Base-by-base conservation (phyloP, 805 yeast genomes). In the Metschnikowia peoriensis region DNA sequence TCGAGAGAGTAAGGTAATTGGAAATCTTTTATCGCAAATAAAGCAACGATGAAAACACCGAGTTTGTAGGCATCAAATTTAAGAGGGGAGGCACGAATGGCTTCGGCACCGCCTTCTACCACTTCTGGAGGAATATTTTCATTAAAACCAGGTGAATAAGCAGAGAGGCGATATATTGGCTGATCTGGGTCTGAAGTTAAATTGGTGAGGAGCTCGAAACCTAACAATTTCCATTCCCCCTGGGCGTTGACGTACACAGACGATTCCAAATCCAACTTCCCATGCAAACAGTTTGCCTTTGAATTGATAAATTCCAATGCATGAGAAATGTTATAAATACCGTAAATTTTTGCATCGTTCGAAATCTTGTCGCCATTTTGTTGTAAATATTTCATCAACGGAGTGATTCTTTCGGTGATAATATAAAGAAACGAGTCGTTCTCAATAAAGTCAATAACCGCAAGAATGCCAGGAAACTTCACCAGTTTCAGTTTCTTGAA, bases 191-290 rank as follows among this genome's bases (percentile, higher is more conserved):
- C 84, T 5, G 79, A 71, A 9, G 59, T 71, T 41, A 79, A 64
- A 50, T 74, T 79, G 1, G 86, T 77, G 37, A 83, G 68, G 1
- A 85, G 66, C 66, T 92, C 97, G 61, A 91, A 83, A 1, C 97
- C 96, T 53, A 88, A 87, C 28, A 92, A 65, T 53, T 83, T 85
- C 93, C 96, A 89, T 62, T 88, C 96, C 12, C 97, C 96, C 32
- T 76, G 79, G 11, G 50, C 47, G 50, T 81, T 86, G 14, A 89
- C 83, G 64, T 72, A 91, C 0, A 92, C 77, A 1, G 88, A 80
- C 6, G 53, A 46, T 40, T 79, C 73, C 10, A 65, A 45, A 52
- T 80, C 76, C 11, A 89, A 57, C 53, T 83, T 82, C 6, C 91
- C 93, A 62, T 88, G 86, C 6, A 86, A 71, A 28, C 86, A 80